phyloP scores from a whole-genome alignment of 306 rosid species.

The Carpinus fangiana region DNA sequence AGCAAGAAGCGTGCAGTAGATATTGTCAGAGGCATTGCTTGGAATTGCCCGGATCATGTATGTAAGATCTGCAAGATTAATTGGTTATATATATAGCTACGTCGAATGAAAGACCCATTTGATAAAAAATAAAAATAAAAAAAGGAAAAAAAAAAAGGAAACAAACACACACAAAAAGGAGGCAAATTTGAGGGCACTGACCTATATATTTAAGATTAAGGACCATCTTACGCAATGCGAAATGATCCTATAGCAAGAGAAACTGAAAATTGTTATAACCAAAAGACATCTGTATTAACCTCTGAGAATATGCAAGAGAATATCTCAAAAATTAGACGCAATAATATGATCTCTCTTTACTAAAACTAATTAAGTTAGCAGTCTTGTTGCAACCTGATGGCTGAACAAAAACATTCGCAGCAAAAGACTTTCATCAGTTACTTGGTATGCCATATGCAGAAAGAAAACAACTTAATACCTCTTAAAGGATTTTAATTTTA shows the following conservation, averaged over 20 bases:
- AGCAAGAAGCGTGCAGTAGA: conserved; percentile 87
- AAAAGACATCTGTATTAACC: conserved; percentile 2
- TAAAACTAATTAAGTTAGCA: not conserved
- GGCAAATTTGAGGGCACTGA: conserved; percentile 30
- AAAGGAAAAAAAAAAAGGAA: not conserved
- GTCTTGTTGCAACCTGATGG: not conserved
- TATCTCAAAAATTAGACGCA: not conserved
- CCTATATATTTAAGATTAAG: conserved; percentile 86
- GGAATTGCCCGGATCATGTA: conserved; percentile 95
- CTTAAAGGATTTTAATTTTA: not conserved
- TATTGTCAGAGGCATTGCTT: conserved; percentile 85
- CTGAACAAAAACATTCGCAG: not conserved
- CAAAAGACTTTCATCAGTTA: not conserved
- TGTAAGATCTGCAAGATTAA: conserved; percentile 67
- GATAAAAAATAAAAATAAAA: no score
- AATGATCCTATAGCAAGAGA: conserved; percentile 50
- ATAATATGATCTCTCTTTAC: not conserved
- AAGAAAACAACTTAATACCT: not conserved
- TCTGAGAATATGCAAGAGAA: not conserved
- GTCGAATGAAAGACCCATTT: not conserved
- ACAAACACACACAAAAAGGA: conserved; percentile 14
- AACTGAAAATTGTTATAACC: conserved; percentile 11
- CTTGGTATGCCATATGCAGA: not conserved
- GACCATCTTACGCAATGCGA: conserved; percentile 46
- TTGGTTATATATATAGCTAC: not conserved